These are phyloP conservation scores for Calonectria pseudoreteaudii DNA, from an alignment of 2,329 filamentous ascomycete genomes.

Conservation along the genomic window DNA sequence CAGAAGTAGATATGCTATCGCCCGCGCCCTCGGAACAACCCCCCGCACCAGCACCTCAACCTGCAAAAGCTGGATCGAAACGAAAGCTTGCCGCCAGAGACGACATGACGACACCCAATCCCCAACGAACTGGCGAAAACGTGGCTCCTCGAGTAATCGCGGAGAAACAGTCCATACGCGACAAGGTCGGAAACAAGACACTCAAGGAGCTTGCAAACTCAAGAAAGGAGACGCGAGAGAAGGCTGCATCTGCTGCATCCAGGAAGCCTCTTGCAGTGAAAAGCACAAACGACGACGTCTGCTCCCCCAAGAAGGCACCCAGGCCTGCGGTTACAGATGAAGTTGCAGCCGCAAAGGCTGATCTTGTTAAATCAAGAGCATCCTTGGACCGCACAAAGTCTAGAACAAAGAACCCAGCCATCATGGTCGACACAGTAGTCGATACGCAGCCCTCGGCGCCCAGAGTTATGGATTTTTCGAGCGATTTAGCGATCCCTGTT, in stretches of 20 bases:
- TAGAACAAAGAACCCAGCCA: constrained; percentile 43
- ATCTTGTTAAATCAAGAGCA: constrained; percentile 45
- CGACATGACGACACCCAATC: constrained; percentile 57
- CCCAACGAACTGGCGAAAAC: constrained; percentile 45
- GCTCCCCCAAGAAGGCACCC: constrained; percentile 66
- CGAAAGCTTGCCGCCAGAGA: constrained; percentile 68
- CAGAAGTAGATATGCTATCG: constrained; percentile 3
- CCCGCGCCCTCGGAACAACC: constrained; percentile 16
- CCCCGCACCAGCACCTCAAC: constrained; percentile 28
- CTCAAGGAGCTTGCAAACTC: constrained; percentile 59
- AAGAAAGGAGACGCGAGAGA: constrained; percentile 55
- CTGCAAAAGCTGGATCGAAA: constrained; percentile 64
- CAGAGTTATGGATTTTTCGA: constrained; percentile 24
- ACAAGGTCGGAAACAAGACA: constrained; percentile 54
- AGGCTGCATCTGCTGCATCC: constrained; percentile 41
- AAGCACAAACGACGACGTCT: constrained; percentile 69
- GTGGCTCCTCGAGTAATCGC: constrained; percentile 29
- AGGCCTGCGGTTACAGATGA: constrained; percentile 52
- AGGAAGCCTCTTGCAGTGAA: constrained; percentile 67
- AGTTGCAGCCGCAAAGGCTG: constrained; percentile 53
- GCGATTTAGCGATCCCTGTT: constrained; percentile 44
- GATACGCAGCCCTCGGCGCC: constrained; percentile 32
- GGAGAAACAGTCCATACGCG: constrained; percentile 46
- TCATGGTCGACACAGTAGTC: constrained; percentile 34
- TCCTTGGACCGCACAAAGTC: constrained; percentile 41